Evolutionary conservation across 169 alveolate species (phyloP).

Genomic region (Plasmodium vinckei): DNA sequence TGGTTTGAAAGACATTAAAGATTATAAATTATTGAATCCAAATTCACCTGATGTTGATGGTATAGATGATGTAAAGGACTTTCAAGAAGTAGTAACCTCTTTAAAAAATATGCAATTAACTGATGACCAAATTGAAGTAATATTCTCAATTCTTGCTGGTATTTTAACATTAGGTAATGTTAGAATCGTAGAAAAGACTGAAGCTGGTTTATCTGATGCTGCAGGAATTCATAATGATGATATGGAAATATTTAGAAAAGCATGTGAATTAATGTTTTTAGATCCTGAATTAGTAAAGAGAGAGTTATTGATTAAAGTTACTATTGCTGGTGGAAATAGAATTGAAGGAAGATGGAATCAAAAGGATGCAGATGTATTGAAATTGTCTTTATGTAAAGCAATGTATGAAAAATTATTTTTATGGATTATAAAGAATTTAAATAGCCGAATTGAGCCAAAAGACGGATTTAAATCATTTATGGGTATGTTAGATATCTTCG

Average conservation of each 20-base stretch:
- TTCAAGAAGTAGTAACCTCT: conserved; percentile 92
- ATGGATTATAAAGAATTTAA: conserved; percentile 95
- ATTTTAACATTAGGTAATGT: conserved; percentile 96
- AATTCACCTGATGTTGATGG: conserved; percentile 91
- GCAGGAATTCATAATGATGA: conserved; percentile 85
- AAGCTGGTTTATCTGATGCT: conserved; percentile 91
- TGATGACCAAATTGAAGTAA: conserved; percentile 89
- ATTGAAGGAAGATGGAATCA: conserved; percentile 91
- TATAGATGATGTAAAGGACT: conserved; percentile 95
- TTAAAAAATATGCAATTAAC: conserved; percentile 92
- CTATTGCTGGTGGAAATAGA: conserved; percentile 88
- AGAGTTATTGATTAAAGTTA: conserved; percentile 86
- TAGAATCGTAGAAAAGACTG: conserved; percentile 90
- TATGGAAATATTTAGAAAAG: conserved; percentile 80
- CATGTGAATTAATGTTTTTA: conserved; percentile 88
- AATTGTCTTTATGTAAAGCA: conserved; percentile 93
- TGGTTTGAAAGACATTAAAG: conserved; percentile 82
- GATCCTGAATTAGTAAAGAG: conserved; percentile 84
- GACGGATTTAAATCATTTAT: conserved; percentile 89
- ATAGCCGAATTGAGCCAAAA: conserved; percentile 92
- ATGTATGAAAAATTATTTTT: conserved; percentile 96
- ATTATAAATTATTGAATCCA: conserved; percentile 88
- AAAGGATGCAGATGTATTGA: conserved; percentile 90
- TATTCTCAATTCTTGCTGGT: conserved; percentile 92
- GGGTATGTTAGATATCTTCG: conserved; percentile 97